These are phyloP conservation scores for Penicillium sp. DNA, from an alignment of 2,329 filamentous ascomycete species.

Conservation along the genomic window DNA sequence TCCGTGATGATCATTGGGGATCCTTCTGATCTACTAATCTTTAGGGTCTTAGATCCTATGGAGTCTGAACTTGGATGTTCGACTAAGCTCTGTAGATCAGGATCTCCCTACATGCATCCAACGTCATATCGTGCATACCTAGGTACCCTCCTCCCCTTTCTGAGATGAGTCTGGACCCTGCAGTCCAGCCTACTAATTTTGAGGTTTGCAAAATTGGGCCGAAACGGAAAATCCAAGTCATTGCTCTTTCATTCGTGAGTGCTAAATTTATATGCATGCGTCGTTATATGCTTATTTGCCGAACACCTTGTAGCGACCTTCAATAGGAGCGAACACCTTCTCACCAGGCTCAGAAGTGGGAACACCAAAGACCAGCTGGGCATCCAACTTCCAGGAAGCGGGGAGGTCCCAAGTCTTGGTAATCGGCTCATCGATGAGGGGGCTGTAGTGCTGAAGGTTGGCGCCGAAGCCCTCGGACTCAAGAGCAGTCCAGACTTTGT, in stretches of 20 bases:
- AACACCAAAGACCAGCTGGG: conserved; percentile 71
- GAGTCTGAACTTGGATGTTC: neutral
- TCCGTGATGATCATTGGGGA: neutral
- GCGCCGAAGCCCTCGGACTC: conserved; percentile 74
- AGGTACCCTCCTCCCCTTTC: neutral
- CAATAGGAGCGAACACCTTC: conserved; percentile 26
- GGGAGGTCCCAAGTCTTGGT: conserved; percentile 60
- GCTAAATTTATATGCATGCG: neutral
- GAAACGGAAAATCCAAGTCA: neutral
- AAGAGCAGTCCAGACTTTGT: conserved; percentile 62
- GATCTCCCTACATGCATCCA: neutral
- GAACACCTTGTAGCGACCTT: conserved; percentile 30
- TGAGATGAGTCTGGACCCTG: neutral
- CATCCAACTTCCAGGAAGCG: conserved; percentile 63
- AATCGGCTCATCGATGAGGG: conserved; percentile 66
- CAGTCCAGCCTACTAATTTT: neutral
- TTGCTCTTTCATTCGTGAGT: conserved; percentile 1
- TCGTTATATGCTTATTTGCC: conserved; percentile 23
- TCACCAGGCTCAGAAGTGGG: conserved; percentile 19
- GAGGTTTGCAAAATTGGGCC: neutral
- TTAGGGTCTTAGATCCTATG: neutral
- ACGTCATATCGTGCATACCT: neutral
- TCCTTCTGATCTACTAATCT: neutral
- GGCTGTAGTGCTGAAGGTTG: conserved; percentile 90
- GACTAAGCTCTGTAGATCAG: neutral